Percentiles rank a stretch among this genome's conserved stretches.
Evolutionary conservation across 331 rosid genomes (phyloP).

Genomic region (Malus hybrid): DNA sequence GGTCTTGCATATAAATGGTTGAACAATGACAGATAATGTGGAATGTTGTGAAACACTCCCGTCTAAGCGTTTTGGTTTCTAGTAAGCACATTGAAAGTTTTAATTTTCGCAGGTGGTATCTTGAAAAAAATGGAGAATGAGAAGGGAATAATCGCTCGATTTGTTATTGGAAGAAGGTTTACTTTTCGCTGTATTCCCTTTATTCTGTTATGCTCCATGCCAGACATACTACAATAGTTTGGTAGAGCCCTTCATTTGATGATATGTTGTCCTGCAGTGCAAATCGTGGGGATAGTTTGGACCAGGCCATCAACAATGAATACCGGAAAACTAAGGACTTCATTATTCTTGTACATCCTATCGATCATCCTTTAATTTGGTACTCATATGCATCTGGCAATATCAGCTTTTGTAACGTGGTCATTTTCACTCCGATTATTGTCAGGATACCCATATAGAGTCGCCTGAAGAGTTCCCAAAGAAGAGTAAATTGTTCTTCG

Average conservation of each 20-base stretch:
- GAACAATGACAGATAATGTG: background rate
- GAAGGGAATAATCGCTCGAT: constrained; percentile 67
- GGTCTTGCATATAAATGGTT: background rate
- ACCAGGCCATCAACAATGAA: constrained; percentile 71
- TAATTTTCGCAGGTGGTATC: constrained; percentile 40
- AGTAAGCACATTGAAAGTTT: background rate
- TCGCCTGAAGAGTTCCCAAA: constrained; percentile 50
- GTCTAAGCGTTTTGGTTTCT: background rate
- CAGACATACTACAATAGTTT: background rate
- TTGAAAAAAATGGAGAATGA: constrained; percentile 53
- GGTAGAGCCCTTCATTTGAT: constrained; percentile 11
- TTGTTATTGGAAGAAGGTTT: constrained; percentile 88
- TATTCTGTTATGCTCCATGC: background rate
- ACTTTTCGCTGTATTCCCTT: background rate
- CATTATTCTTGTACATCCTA: constrained; percentile 59
- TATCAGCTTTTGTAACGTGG: constrained; percentile 6
- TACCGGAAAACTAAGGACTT: constrained; percentile 64
- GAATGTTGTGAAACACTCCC: background rate
- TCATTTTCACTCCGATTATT: constrained; percentile 18
- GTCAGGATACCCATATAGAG: constrained; percentile 80
- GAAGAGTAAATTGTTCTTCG: constrained; percentile 82
- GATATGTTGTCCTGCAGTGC: constrained; percentile 50
- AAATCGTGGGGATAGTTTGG: constrained; percentile 60
- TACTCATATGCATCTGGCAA: background rate
- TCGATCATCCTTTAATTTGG: background rate